These are phyloP conservation scores for Lepidium didymum DNA, from an alignment of 345 rosid genomes.

Conservation along the genomic window DNA sequence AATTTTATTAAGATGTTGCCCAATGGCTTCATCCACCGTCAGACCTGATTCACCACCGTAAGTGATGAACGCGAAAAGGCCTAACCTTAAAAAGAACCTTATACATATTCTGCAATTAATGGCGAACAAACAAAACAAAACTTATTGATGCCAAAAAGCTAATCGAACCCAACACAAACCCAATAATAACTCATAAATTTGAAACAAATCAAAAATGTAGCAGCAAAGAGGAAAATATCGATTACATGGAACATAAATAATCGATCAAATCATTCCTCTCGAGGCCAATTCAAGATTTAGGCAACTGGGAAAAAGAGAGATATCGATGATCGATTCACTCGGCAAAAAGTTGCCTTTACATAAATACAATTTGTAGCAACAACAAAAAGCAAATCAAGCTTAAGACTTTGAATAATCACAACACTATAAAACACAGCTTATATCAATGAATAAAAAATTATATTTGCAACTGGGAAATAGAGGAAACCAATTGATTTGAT, in stretches of 20 bases:
- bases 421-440: neutral
- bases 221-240: conserved; percentile 4
- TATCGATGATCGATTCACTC: conserved; percentile 29
- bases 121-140: too few species aligned
- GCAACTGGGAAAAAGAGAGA: conserved; percentile 34
- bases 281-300: conserved; percentile 12
- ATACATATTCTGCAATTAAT: too few species aligned
- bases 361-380: neutral
- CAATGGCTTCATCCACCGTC: too few species aligned
- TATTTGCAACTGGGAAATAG: neutral
- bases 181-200: too few species aligned
- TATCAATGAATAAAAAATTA: neutral
- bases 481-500: neutral
- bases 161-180: too few species aligned
- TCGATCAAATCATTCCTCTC: neutral
- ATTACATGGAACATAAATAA: neutral
- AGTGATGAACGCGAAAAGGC: too few species aligned
- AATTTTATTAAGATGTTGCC: too few species aligned
- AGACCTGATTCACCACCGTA: too few species aligned
- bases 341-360: conserved; percentile 30
- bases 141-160: too few species aligned
- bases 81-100: too few species aligned
- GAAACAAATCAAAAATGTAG: neutral
- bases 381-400: neutral
- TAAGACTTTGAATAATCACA: neutral